phyloP scores from a whole-genome alignment of 257 asterid species.

The Cynanchum wilfordii region DNA sequence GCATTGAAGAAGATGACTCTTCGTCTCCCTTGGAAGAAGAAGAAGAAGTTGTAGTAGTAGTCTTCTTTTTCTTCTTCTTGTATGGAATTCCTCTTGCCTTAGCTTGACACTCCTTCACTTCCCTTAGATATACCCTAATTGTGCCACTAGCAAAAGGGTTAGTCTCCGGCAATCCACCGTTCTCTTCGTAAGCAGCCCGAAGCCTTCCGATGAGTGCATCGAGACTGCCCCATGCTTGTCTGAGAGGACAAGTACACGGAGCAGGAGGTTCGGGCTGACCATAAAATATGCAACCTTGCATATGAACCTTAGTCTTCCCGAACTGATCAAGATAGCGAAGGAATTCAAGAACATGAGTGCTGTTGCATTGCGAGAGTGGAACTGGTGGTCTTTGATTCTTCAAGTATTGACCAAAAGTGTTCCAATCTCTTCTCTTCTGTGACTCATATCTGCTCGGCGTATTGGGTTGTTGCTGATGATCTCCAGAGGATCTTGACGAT shows the following conservation, averaged over 20 bases:
- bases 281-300: slow-evolving; percentile 63
- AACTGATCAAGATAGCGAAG: slow-evolving; percentile 65
- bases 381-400: slow-evolving; percentile 59
- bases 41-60: not conserved
- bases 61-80: slow-evolving; percentile 68
- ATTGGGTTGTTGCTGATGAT: slow-evolving; percentile 10
- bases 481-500: slow-evolving; percentile 45
- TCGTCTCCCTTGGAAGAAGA: slow-evolving; percentile 24
- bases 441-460: slow-evolving; percentile 63
- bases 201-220: slow-evolving; percentile 76
- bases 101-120: slow-evolving; percentile 65
- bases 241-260: slow-evolving; percentile 63
- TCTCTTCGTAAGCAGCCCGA: slow-evolving; percentile 78
- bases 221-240: slow-evolving; percentile 85
- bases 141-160: slow-evolving; percentile 73
- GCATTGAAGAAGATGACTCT: slow-evolving; percentile 40
- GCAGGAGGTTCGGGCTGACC: slow-evolving; percentile 85
- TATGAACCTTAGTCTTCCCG: slow-evolving; percentile 76
- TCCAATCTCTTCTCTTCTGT: slow-evolving; percentile 78
- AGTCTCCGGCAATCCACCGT: slow-evolving; percentile 66
- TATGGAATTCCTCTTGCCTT: slow-evolving; percentile 68
- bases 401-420: slow-evolving; percentile 74
- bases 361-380: slow-evolving; percentile 44
- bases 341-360: slow-evolving; percentile 62
- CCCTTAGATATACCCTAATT: slow-evolving; percentile 60